These are phyloP conservation scores for Lentinula edodes DNA, from an alignment of 768 basidiomycete species.

Conservation along the genomic window DNA sequence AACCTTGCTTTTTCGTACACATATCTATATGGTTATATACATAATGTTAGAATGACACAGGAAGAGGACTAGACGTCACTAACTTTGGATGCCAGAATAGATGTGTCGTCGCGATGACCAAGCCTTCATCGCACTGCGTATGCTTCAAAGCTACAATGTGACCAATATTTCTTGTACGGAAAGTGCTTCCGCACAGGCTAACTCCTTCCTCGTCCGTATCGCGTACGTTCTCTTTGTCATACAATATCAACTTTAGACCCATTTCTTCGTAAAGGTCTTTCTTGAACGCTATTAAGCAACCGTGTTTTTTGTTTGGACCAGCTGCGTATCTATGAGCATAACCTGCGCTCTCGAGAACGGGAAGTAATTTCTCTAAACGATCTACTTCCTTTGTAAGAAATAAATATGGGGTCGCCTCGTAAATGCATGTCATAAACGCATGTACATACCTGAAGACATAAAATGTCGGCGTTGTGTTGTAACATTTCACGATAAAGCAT, in stretches of 20 bases:
- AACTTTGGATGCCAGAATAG: slow-evolving; percentile 90
- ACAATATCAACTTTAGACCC: slow-evolving; percentile 47
- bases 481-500: slow-evolving; percentile 78
- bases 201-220: slow-evolving; percentile 20
- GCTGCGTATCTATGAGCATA: slow-evolving; percentile 63
- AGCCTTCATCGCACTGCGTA: slow-evolving; percentile 37
- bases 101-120: slow-evolving; percentile 85
- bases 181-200: slow-evolving; percentile 50
- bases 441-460: slow-evolving; percentile 74
- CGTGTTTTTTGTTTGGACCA: slow-evolving; percentile 77
- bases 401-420: not conserved
- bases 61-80: slow-evolving; percentile 17
- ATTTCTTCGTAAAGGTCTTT: slow-evolving; percentile 40
- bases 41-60: slow-evolving; percentile 18
- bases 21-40: slow-evolving; percentile 35
- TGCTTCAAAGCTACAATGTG: slow-evolving; percentile 62
- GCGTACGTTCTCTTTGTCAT: slow-evolving; percentile 62
- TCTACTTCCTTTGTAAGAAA: slow-evolving; percentile 72
- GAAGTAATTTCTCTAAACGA: slow-evolving; percentile 65
- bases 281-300: slow-evolving; percentile 78
- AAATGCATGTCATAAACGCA: not conserved
- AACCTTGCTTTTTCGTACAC: slow-evolving; percentile 81
- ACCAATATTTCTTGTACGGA: slow-evolving; percentile 77
- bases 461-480: slow-evolving; percentile 66
- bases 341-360: slow-evolving; percentile 55